phyloP scores from a whole-genome alignment of 495 filamentous ascomycete genomes.

The Aspergillus olivimuriae region DNA sequence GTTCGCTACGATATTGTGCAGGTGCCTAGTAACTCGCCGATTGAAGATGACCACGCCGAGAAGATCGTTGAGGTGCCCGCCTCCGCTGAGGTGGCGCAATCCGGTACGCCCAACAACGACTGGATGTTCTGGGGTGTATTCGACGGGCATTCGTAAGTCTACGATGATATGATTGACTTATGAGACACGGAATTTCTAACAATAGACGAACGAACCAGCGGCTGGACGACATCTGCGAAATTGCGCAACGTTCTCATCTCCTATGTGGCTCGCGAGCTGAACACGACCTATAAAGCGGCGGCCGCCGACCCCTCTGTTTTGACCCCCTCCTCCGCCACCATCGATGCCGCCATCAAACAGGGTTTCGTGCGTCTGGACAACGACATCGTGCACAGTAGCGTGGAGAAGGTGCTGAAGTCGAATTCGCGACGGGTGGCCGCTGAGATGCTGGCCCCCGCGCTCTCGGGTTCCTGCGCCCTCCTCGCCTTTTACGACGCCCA shows the following conservation, averaged over 20 bases:
- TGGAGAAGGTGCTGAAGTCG: constrained; percentile 79
- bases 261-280: constrained; percentile 91
- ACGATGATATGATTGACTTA: not conserved
- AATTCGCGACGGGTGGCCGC: constrained; percentile 82
- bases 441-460: constrained; percentile 83
- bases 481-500: constrained; percentile 92
- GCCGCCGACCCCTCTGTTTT: constrained; percentile 52
- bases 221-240: constrained; percentile 98
- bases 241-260: constrained; percentile 85
- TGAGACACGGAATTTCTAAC: too few relatives aligned
- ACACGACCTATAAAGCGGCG: constrained; percentile 77
- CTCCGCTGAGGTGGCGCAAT: constrained; percentile 42
- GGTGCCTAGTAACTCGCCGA: constrained; percentile 91
- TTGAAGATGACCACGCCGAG: constrained; percentile 96
- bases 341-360: constrained; percentile 87
- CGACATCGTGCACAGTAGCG: constrained; percentile 86
- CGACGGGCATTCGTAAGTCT: constrained; percentile 79
- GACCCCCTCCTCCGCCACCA: constrained; percentile 62
- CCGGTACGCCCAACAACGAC: constrained; percentile 59
- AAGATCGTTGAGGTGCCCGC: constrained; percentile 87
- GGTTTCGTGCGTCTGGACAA: constrained; percentile 85
- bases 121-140: constrained; percentile 99
- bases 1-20: constrained; percentile 95
- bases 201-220: too few relatives aligned
- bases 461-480: constrained; percentile 92